Percentiles rank a stretch among this genome's conserved stretches.
Conservation (phyloP, 306 rosid genomes). For the Cucumis cinereus region DNA sequence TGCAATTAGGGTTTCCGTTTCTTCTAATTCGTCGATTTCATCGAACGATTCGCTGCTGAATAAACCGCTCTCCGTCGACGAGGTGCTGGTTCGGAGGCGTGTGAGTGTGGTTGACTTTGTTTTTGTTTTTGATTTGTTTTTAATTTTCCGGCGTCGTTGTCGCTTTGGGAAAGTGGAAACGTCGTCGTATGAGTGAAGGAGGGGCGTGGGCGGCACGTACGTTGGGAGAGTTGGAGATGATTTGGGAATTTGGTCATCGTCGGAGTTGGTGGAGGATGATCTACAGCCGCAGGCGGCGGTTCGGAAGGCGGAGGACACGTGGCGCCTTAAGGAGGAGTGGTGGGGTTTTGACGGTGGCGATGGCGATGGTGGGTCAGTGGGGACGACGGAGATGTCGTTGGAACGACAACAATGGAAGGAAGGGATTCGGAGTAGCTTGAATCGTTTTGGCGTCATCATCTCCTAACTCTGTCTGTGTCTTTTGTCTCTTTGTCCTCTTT, state of each 20-base stretch:
- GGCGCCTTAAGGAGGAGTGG: conserved; percentile 26
- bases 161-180: conserved; percentile 13
- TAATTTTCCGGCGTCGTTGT: conserved; percentile 22
- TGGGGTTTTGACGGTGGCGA: conserved; percentile 9
- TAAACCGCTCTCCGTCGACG: conserved; percentile 38
- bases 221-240: conserved; percentile 7
- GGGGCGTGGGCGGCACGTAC: conserved; percentile 39
- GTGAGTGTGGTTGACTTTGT: background rate
- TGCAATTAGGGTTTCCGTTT: conserved; percentile 45
- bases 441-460: conserved; percentile 28
- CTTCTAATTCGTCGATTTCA: conserved; percentile 20
- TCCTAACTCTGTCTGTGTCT: background rate
- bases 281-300: conserved; percentile 22
- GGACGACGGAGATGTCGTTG: conserved; percentile 16
- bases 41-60: conserved; percentile 29
- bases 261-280: conserved; percentile 29
- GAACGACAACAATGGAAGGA: conserved; percentile 49
- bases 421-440: conserved; percentile 32
- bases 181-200: conserved; percentile 11
- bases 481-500: background rate
- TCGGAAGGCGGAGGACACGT: conserved; percentile 28
- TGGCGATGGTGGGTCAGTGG: background rate
- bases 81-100: conserved; percentile 35
- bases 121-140: background rate
- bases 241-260: conserved; percentile 11